Evolutionary conservation across 192 early-diverging fungal genomes (phyloP), one percentile per base, ranked within the genome.

Genomic region (Umbelopsis sp.): DNA sequence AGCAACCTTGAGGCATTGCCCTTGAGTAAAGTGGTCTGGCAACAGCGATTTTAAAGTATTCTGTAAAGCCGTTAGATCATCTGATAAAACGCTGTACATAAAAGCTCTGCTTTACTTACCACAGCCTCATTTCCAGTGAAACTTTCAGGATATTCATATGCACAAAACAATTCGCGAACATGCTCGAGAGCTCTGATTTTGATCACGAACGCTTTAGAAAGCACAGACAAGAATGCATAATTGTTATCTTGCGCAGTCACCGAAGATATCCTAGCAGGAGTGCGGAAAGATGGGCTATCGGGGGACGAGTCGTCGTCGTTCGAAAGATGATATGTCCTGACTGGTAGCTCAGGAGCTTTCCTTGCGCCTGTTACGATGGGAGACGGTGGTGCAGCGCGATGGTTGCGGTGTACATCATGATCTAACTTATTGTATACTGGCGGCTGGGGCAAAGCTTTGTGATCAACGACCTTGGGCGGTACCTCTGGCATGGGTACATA

Each of bases 121-220:
- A 78, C 64, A 3, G 76, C 76, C 49, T 78, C 76, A 49, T 72
- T 27, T n/a, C 76, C 71, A 30, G 67, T 78, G 46, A 78, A 78
- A 21, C 71, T 67, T 48, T 77, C 75, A 41, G 75, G 75, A 50
- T 77, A 77, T 22, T 77, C 75, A 64, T 67, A 68, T 4, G 67
- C 69, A 66, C 75, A 77, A 69, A 69, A 77, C 12, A 77, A 48
- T 21, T 77, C 75, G 35, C 75, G 71, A 20, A 77, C 75, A 65
- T 66, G 66, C 27, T 77, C 71, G 10, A 77, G 44, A 18, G 55
- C 67, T 37, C 35, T 27, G 22, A 77, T 72, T 3, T 67, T 67
- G 6, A 12, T 27, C 3, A 72, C 23, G 66, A 77, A 77, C 1
- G 46, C 48, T 16, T 30, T 61, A 3, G 67, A 61, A 10, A 77